Conservation (phyloP, 371 early-diverging fungal genomes). For the Mucor lusitanicus region DNA sequence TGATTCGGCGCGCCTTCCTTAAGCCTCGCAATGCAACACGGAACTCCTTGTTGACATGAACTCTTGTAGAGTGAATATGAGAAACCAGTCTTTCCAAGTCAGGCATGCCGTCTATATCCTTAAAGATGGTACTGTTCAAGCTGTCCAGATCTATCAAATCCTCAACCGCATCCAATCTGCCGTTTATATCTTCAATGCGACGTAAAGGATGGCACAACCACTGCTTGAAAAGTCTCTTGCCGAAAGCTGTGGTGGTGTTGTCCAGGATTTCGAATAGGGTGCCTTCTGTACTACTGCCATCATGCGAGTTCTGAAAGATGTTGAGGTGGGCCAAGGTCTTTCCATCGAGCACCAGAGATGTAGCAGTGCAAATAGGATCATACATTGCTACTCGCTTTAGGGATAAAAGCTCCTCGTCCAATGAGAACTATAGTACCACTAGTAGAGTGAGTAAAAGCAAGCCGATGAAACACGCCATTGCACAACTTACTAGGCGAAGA, state of each 20-base stretch:
- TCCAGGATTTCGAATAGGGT: slow-evolving; percentile 89
- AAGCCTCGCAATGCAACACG: slow-evolving; percentile 66
- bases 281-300: slow-evolving; percentile 77
- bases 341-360: slow-evolving; percentile 89
- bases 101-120: slow-evolving; percentile 55
- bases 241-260: slow-evolving; percentile 88
- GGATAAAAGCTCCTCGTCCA: slow-evolving; percentile 85
- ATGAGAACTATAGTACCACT: slow-evolving; percentile 73
- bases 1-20: slow-evolving; percentile 40
- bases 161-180: slow-evolving; percentile 87
- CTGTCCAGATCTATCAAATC: slow-evolving; percentile 64
- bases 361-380: slow-evolving; percentile 69
- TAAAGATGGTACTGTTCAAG: slow-evolving; percentile 49
- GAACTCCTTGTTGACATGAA: slow-evolving; percentile 81
- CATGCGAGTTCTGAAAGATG: slow-evolving; percentile 84
- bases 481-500: slow-evolving; percentile 74
- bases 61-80: slow-evolving; percentile 85
- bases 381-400: slow-evolving; percentile 80
- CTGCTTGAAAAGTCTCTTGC: slow-evolving; percentile 81
- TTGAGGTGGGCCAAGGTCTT: slow-evolving; percentile 94
- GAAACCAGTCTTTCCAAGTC: slow-evolving; percentile 95
- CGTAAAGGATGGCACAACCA: slow-evolving; percentile 97
- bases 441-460: slow-evolving; percentile 52
- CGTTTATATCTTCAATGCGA: slow-evolving; percentile 73
- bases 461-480: too few species aligned